These are phyloP conservation scores for Fusarium buharicum DNA, from an alignment of 2,329 filamentous ascomycete genomes.

Conservation along the genomic window DNA sequence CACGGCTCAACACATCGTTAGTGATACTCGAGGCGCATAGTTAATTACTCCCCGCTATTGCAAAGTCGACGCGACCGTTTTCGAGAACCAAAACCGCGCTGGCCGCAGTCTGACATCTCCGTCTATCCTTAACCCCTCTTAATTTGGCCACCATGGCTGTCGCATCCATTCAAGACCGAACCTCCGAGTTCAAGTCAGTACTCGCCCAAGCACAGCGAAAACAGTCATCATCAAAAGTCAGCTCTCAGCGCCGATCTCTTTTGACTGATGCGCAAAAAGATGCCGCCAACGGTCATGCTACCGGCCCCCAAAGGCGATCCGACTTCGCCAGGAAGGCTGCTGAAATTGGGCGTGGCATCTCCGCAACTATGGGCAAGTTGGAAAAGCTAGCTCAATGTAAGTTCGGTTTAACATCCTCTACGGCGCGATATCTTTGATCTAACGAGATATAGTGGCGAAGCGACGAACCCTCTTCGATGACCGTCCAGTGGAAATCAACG, in stretches of 20 bases:
- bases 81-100: conserved; percentile 48
- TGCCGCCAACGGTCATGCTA: conserved; percentile 60
- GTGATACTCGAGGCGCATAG: conserved; percentile 20
- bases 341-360: conserved; percentile 91
- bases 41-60: conserved; percentile 8
- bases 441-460: conserved; percentile 75
- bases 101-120: conserved; percentile 48
- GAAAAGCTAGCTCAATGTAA: conserved; percentile 87
- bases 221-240: conserved; percentile 78
- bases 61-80: conserved; percentile 1
- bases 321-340: conserved; percentile 94
- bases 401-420: conserved; percentile 44
- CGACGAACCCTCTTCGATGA: conserved; percentile 98
- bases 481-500: conserved; percentile 94
- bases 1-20: conserved; percentile 8
- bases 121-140: conserved; percentile 28
- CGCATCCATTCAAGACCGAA: conserved; percentile 93
- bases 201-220: conserved; percentile 85
- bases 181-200: conserved; percentile 92
- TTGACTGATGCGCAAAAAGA: conserved; percentile 78
- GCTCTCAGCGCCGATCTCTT: conserved; percentile 82
- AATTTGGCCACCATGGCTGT: conserved; percentile 63
- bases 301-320: conserved; percentile 71
- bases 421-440: conserved; percentile 4
- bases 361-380: conserved; percentile 91